Evolutionary conservation across 345 rosid species (phyloP).

Genomic region (Euphorbia lathyris): DNA sequence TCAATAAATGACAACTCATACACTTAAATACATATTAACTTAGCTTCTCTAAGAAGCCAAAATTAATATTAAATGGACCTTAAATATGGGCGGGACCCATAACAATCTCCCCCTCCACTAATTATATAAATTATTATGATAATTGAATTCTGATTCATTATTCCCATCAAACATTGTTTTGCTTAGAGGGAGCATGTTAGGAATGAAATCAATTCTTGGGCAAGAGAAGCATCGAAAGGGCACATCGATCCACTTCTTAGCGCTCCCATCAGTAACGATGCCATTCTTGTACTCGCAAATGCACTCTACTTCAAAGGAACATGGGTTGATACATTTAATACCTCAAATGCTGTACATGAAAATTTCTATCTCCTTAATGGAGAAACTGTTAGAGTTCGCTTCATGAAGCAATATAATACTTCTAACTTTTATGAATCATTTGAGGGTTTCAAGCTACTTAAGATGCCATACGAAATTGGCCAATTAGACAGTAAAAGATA

Average conservation of each 20-base stretch:
- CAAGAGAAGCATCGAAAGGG: neutral
- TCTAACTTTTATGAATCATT: neutral
- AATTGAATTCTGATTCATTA: too few species aligned
- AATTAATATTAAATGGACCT: too few species aligned
- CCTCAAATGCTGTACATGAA: neutral
- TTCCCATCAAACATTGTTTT: neutral
- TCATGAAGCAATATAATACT: neutral
- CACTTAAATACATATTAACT: too few species aligned
- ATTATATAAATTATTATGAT: too few species aligned
- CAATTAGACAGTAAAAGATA: too few species aligned
- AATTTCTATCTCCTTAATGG: conserved; percentile 14
- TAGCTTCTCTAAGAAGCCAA: too few species aligned
- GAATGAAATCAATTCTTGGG: neutral
- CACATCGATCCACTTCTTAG: neutral
- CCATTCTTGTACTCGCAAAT: neutral
- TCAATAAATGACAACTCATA: too few species aligned
- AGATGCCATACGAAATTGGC: too few species aligned
- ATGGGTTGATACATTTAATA: neutral
- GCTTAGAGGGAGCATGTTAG: neutral
- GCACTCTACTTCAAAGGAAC: conserved; percentile 6
- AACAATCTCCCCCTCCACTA: too few species aligned
- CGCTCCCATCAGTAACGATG: neutral
- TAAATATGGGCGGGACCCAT: too few species aligned
- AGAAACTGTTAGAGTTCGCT: conserved; percentile 10
- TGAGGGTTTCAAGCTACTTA: conserved; percentile 4